Evolutionary conservation across 2,329 filamentous ascomycete genomes (phyloP), one percentile per base, ranked within the genome.

Genomic region (Raffaelea ambrosiae): DNA sequence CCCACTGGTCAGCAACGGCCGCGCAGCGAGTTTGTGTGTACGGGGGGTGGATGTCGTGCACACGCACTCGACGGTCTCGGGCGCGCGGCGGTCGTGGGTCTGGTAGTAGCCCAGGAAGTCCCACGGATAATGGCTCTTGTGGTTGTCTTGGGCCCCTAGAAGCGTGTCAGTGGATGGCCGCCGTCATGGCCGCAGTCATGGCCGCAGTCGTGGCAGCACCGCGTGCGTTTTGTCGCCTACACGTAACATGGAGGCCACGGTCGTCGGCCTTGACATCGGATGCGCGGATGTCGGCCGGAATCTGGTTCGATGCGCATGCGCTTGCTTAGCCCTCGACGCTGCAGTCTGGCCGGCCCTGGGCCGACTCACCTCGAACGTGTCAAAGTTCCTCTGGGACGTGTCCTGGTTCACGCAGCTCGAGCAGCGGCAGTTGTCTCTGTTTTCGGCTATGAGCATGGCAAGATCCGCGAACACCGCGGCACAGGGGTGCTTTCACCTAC

Each of bases 361-460:
- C 33, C 43, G 9, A 57, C 69, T 55, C 61, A 85, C 79, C 48
- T 74, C 70, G 56, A 87, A 87, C 0, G 81, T 86, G 57, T 88
- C 75, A 48, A 85, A 71, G 44, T 77, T 74, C 22, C 83, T 70
- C 63, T 90, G 86, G 61, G 73, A 79, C 4, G 86, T 90, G 51
- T 81, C 76, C 48, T 77, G 76, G 61, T 88, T 83, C 21, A 85
- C 72, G 59, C 86, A 89, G 51, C 68, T 61, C 1, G 63, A 57
- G 59, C 85, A 90, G 50, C 80, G 82, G 58, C 86, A 90, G 58
- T 87, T 84, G 57, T 89, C 85, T 53, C 84, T 83, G 48, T 16
- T 3, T 2, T 4, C 33, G 36, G 3, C 3, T 16, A 2, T 31
- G 14, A 16, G 20, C n/a, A 31, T 14, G 26, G 19, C 21, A 26